Percentiles rank a stretch among this genome's conserved stretches.
These are phyloP conservation scores for Colletotrichum acutatum DNA, from an alignment of 2,329 filamentous ascomycete genomes.

Conservation along the genomic window DNA sequence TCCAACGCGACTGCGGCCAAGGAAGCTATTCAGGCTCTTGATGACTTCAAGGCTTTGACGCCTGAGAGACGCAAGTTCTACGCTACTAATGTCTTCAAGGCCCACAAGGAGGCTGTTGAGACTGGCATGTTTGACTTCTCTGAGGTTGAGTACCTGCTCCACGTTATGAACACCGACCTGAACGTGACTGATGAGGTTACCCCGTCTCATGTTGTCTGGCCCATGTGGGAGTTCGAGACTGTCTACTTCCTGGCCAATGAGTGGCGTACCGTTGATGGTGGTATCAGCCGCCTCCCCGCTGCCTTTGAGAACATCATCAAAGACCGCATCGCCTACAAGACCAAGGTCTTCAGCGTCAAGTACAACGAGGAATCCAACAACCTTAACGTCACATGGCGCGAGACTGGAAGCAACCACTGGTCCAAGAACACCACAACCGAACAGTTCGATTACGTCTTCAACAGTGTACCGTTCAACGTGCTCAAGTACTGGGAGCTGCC, in stretches of 20 bases:
- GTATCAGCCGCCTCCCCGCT: slow-evolving; percentile 47
- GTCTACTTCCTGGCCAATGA: slow-evolving; percentile 41
- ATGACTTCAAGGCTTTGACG: slow-evolving; percentile 41
- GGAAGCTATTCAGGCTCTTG: slow-evolving; percentile 39
- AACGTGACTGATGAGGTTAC: slow-evolving; percentile 51
- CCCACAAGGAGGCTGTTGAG: slow-evolving; percentile 44
- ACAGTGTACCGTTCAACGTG: slow-evolving; percentile 49
- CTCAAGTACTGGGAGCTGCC: slow-evolving; percentile 51
- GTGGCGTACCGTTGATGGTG: slow-evolving; percentile 45
- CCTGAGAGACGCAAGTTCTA: slow-evolving; percentile 39
- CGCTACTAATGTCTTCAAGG: slow-evolving; percentile 43
- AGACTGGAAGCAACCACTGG: slow-evolving; percentile 38
- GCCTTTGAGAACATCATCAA: slow-evolving; percentile 48
- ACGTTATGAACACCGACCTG: slow-evolving; percentile 46
- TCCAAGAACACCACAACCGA: slow-evolving; percentile 40
- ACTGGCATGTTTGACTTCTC: slow-evolving; percentile 43
- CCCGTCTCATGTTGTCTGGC: slow-evolving; percentile 37
- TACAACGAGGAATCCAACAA: slow-evolving; percentile 38
- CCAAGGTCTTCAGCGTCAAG: slow-evolving; percentile 40
- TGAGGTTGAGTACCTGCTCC: slow-evolving; percentile 45
- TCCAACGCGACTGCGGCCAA: slow-evolving; percentile 40
- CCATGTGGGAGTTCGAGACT: slow-evolving; percentile 46
- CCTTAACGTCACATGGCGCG: slow-evolving; percentile 37
- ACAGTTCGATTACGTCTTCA: slow-evolving; percentile 51
- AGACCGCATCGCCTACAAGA: slow-evolving; percentile 38